Base-by-base conservation (phyloP, 2,329 filamentous ascomycete genomes). In the Huntiella savannae region DNA sequence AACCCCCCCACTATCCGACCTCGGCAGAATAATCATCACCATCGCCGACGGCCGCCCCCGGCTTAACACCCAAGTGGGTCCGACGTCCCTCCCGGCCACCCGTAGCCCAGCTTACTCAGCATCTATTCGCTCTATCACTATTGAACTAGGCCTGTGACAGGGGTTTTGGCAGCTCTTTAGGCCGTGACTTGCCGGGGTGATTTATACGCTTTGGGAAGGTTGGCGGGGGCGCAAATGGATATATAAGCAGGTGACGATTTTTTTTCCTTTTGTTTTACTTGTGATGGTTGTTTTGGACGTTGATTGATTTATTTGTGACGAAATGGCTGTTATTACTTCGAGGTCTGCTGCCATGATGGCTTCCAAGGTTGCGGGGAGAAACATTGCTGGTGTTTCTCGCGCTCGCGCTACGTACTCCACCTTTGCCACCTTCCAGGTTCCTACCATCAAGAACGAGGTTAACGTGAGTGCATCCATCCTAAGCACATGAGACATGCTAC, bases 391-490 rank as follows among this genome's bases (percentile, higher is more conserved):
- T 34, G 28, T 34, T 13, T 35, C 37, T 15, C 15, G 13, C 10
- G 37, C 43, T 7, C 42, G 44, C 37, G 44, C 44, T 17, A 39
- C 54, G 59, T 49, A 49, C 5, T 63, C 77, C 48, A 80, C 77
- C 5, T 69, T 93, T 52, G 87, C 86, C 43, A 71, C 76, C 51
- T 96, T 95, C 73, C 88, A 84, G 68, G 74, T 87, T 44, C 91
- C 91, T 43, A 77, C 77, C 52, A 75, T 95, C 55, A 68, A 75
- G 59, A 98, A 98, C 60, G 91, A 98, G 67, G 85, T 85, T n/a
- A 98, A 95, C 61, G 87, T 94, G 63, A 62, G 83, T 70, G 16
- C 17, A 19, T 19, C 4, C 22, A 28, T 10, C 6, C 22, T 10
- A 28, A 28, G 3, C 22, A 28, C 22, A 19, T 28, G 7, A 28